Percentiles rank a stretch among this genome's conserved stretches.
phyloP scores from a whole-genome alignment of 768 basidiomycete genomes.

The Kwoniella bestiolae region DNA sequence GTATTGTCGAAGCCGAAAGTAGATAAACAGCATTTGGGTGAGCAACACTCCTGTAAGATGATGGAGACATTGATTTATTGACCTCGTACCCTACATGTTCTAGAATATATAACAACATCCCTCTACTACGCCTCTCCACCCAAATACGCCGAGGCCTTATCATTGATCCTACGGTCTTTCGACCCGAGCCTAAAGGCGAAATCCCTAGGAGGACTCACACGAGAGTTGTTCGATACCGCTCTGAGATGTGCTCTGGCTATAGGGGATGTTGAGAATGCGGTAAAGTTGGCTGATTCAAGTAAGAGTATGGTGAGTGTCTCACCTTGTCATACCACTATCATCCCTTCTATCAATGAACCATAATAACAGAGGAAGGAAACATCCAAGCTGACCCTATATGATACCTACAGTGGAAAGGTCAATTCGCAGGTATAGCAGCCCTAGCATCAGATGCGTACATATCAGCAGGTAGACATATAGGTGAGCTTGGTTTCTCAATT shows the following conservation, averaged over 20 bases:
- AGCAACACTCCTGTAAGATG: too few species aligned
- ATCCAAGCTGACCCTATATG: slow-evolving; percentile 5
- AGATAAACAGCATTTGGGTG: slow-evolving; percentile 39
- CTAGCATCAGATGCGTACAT: slow-evolving; percentile 32
- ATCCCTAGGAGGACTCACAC: slow-evolving; percentile 24
- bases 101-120: slow-evolving; percentile 37
- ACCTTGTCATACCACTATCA: neutral
- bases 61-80: too few species aligned
- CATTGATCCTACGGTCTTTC: slow-evolving; percentile 22
- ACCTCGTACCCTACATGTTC: too few species aligned
- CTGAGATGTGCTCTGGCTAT: slow-evolving; percentile 26
- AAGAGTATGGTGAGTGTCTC: slow-evolving; percentile 24
- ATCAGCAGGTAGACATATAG: slow-evolving; percentile 19
- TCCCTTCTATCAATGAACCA: too few species aligned
- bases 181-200: slow-evolving; percentile 17
- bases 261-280: slow-evolving; percentile 21
- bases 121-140: slow-evolving; percentile 34
- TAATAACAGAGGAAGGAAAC: too few species aligned
- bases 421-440: slow-evolving; percentile 31
- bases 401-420: slow-evolving; percentile 35
- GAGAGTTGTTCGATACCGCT: slow-evolving; percentile 42
- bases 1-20: slow-evolving; percentile 18
- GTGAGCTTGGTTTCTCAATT: slow-evolving; percentile 14
- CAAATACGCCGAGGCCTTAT: slow-evolving; percentile 26
- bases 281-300: slow-evolving; percentile 26